Percentiles rank a stretch among this genome's conserved stretches.
Conservation (phyloP, 75 land plant species). For the Cupressus sempervirens region DNA sequence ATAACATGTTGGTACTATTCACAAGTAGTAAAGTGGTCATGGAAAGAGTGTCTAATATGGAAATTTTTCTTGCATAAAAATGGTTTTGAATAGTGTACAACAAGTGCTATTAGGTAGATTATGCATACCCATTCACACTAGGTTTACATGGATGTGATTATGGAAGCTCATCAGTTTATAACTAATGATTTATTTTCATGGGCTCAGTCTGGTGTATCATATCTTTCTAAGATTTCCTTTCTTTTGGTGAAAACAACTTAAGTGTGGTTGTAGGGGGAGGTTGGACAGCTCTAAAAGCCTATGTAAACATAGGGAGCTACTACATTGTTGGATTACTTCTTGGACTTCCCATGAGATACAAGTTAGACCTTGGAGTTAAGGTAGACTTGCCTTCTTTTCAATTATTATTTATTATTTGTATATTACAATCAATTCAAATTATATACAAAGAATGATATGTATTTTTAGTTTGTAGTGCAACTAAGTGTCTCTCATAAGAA, state of each 20-base stretch:
- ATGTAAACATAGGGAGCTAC: constrained; percentile 3
- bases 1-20: too few relatives aligned
- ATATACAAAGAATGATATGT: too few relatives aligned
- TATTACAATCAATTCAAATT: too few relatives aligned
- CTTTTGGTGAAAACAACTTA: not conserved
- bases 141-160: not conserved
- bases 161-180: not conserved
- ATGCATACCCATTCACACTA: not conserved
- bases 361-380: not conserved
- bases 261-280: constrained; percentile 8
- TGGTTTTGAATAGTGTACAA: too few relatives aligned
- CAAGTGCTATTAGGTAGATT: too few relatives aligned
- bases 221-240: not conserved
- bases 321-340: not conserved
- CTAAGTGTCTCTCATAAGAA: too few relatives aligned
- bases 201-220: not conserved
- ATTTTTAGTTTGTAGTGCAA: too few relatives aligned
- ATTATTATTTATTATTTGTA: too few relatives aligned
- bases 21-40: too few relatives aligned
- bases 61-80: too few relatives aligned
- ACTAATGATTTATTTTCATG: not conserved
- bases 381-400: not conserved
- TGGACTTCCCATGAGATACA: not conserved
- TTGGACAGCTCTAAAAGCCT: not conserved
- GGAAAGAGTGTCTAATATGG: too few relatives aligned